Evolutionary conservation across 169 alveolate genomes (phyloP), one percentile per base, ranked within the genome.

Genomic region (Plasmodium gaboni): DNA sequence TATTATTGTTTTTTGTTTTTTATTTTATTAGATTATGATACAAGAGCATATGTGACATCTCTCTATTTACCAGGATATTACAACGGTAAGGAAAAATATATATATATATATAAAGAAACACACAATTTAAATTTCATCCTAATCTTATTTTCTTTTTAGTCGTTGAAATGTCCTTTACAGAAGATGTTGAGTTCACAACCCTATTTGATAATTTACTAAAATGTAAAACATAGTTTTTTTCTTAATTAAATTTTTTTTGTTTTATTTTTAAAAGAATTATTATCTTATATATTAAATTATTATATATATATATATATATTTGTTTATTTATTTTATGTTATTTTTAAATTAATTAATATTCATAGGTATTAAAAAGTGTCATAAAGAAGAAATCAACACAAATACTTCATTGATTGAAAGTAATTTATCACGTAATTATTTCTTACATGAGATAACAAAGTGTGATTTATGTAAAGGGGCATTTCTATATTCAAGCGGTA

Each of bases 61-160:
- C 32, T 76, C 10, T 76, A 76, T 19, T 32, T 76, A 15, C 88
- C 88, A 1, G 88, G 88, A 63, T 76, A 76, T 50, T 63, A 76
- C 42, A 76, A 76, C 24, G 69, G 88, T 76, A 61, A 61, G 15
- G 19, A 38, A 72, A 72, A 51, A 68, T n/a, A 53, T n/a, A 64
- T 9, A 28, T 13, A 38, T 38, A 0, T 4, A 32, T 32, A 32
- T 10, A 61, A 55, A 28, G 6, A 64, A 17, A 60, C 12, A 7
- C 0, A 3, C 8, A 60, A 60, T 10, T 8, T 61, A 19, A 12
- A 55, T 13, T 17, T 55, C 0, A 12, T 8, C 42, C 17, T 64
- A 2, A 60, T 61, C 10, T 59, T 3, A 17, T 60, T 74, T 74
- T 53, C 48, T 44, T 48, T 76, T 22, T 55, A 76, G 88, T 74